These are phyloP conservation scores for Exidia glandulosa DNA, from an alignment of 768 basidiomycete species.

Conservation along the genomic window DNA sequence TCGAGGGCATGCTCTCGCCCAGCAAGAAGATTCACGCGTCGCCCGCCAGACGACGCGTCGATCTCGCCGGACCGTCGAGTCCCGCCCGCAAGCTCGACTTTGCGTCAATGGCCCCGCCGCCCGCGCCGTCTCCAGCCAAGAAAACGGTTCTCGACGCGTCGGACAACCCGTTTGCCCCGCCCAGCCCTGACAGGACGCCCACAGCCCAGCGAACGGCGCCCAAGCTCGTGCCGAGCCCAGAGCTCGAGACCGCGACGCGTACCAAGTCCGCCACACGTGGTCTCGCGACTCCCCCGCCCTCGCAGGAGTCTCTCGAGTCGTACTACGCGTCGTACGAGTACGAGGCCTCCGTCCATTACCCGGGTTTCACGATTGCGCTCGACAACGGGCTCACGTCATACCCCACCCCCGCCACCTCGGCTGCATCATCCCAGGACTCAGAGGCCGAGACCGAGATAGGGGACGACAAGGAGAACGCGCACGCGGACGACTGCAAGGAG, in stretches of 20 bases:
- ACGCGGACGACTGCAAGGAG: neutral
- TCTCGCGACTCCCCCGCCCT: neutral
- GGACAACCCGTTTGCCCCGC: neutral
- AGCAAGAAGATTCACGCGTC: neutral
- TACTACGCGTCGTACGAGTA: neutral
- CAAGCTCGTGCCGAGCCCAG: neutral
- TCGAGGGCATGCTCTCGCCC: constrained; percentile 5
- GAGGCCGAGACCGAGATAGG: neutral
- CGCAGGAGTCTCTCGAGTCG: neutral
- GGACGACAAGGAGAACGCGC: neutral
- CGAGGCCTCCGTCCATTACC: neutral
- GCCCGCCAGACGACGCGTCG: neutral
- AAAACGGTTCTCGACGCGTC: neutral
- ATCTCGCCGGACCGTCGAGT: neutral
- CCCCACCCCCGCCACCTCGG: neutral
- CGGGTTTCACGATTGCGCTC: constrained; percentile 6
- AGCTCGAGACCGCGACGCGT: neutral
- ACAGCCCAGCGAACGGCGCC: neutral
- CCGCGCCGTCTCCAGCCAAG: neutral
- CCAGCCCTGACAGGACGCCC: neutral
- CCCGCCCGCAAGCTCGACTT: neutral
- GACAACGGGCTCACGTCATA: neutral
- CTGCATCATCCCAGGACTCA: neutral
- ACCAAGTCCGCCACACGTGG: neutral
- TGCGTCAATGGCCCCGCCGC: neutral